Percentiles rank a stretch among this genome's conserved stretches.
Evolutionary conservation across 306 rosid genomes (phyloP).

Genomic region (Trifolium subterraneum): DNA sequence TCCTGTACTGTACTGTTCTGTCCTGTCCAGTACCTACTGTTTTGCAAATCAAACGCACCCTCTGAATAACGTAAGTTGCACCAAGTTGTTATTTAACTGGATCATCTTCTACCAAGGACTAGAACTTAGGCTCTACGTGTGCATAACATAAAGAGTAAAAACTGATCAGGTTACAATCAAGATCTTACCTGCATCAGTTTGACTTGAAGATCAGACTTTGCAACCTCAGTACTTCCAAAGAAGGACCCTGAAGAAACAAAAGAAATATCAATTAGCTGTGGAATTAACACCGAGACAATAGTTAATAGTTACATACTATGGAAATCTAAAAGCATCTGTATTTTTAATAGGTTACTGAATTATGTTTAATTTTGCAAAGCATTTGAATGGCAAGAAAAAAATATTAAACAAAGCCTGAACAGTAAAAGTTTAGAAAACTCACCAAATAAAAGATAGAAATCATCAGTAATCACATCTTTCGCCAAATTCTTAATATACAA

Average conservation of each 20-base stretch:
- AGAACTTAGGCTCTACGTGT: not conserved
- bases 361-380: constrained; percentile 17
- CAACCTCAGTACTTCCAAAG: constrained; percentile 74
- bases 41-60: no score
- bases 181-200: constrained; percentile 88
- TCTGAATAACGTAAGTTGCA: not conserved
- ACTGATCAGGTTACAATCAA: constrained; percentile 17
- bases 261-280: constrained; percentile 12
- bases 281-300: not conserved
- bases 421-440: constrained; percentile 43
- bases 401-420: constrained; percentile 5
- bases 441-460: constrained; percentile 88
- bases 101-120: not conserved
- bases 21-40: no score
- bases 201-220: constrained; percentile 73
- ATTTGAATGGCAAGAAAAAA: constrained; percentile 31
- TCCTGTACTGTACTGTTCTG: no score
- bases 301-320: not conserved
- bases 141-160: constrained; percentile 22
- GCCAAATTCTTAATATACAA: constrained; percentile 96
- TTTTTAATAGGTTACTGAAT: not conserved
- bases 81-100: constrained; percentile 18
- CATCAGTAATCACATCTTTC: constrained; percentile 78
- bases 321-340: constrained; percentile 9
- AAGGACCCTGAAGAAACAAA: constrained; percentile 66